Evolutionary conservation across 2,329 filamentous ascomycete genomes (phyloP).

Genomic region (Aureobasidium lini): DNA sequence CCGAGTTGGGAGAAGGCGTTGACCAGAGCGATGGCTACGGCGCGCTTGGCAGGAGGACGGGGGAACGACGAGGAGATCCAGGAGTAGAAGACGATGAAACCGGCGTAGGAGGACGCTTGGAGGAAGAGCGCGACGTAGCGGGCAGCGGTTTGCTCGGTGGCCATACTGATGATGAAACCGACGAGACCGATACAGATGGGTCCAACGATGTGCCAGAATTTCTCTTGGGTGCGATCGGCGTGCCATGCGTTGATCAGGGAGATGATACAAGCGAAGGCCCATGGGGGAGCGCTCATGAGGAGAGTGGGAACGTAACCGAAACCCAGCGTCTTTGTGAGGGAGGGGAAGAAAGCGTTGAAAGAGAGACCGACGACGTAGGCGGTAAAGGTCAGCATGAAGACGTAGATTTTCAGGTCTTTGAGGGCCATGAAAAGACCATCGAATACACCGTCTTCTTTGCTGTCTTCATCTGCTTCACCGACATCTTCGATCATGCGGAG

Average conservation of each 20-base stretch:
- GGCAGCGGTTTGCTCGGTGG: conserved; percentile 47
- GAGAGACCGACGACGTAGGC: conserved; percentile 11
- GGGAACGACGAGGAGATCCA: conserved; percentile 41
- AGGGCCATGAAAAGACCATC: conserved; percentile 19
- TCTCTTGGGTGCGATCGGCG: conserved; percentile 23
- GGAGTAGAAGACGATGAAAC: conserved; percentile 50
- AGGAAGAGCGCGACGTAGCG: conserved; percentile 56
- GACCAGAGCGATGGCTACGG: conserved; percentile 24
- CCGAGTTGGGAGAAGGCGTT: conserved; percentile 21
- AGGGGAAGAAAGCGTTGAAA: conserved; percentile 28
- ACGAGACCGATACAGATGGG: conserved; percentile 48
- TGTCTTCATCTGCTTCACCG: conserved; percentile 29
- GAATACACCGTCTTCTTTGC: conserved; percentile 38
- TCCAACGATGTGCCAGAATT: conserved; percentile 53
- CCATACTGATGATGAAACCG: conserved; percentile 55
- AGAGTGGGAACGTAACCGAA: conserved; percentile 31
- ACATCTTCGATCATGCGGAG: conserved; percentile 29
- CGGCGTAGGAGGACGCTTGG: conserved; percentile 51
- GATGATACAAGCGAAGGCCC: conserved; percentile 24
- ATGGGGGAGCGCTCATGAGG: conserved; percentile 28
- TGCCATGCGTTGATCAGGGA: conserved; percentile 17
- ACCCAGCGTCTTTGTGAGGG: conserved; percentile 31
- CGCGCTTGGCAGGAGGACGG: conserved; percentile 24
- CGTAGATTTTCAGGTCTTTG: conserved; percentile 20
- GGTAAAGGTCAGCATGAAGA: conserved; percentile 13